Conservation (phyloP, 495 filamentous ascomycete species). For the Tuber borchii region DNA sequence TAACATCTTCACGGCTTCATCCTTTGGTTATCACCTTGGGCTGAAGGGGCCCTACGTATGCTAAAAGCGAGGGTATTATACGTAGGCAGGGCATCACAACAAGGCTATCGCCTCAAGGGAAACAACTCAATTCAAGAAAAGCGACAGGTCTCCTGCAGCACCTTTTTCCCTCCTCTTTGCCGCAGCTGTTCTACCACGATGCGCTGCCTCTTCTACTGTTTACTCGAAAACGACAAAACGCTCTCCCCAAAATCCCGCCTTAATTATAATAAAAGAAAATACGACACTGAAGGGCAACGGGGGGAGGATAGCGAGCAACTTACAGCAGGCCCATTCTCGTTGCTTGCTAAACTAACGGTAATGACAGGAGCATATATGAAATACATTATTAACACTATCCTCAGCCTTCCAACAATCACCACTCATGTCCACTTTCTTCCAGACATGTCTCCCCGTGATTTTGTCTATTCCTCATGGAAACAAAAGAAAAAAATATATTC, state of each 20-base stretch:
- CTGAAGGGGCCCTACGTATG: neutral
- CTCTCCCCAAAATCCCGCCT: neutral
- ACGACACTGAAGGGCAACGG: no score
- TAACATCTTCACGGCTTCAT: neutral
- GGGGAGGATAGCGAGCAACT: no score
- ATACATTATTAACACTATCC: no score
- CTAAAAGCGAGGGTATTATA: neutral
- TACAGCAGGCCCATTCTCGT: no score
- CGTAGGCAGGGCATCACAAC: neutral
- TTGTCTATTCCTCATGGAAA: no score
- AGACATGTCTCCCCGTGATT: no score
- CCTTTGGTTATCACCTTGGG: neutral
- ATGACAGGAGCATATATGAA: no score
- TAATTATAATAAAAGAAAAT: no score
- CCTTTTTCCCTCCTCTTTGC: neutral
- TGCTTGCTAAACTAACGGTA: no score
- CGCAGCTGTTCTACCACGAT: neutral
- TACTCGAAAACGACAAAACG: neutral
- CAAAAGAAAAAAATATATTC: no score
- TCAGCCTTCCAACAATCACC: no score
- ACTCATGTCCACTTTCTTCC: no score
- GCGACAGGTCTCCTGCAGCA: neutral
- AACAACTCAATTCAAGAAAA: neutral
- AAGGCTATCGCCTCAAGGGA: neutral
- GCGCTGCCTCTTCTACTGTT: neutral